Conservation (phyloP, 495 filamentous ascomycete genomes). For the Polyplosphaeria fusca region DNA sequence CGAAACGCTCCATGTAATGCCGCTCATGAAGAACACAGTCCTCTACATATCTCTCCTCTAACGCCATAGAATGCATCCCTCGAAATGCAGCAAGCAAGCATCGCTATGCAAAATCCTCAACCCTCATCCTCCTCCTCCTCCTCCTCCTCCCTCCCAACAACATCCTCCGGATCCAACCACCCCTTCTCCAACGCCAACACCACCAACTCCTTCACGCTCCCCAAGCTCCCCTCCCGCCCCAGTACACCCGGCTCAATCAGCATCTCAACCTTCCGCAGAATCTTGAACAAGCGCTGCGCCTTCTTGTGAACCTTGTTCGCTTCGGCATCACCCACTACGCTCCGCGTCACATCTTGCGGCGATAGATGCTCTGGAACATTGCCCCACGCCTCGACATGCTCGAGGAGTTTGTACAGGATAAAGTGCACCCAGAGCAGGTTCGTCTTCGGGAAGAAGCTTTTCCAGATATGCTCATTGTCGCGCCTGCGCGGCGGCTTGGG, state of each 20-base stretch:
- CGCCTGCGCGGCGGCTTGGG: not conserved
- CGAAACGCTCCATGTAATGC: too few relatives aligned
- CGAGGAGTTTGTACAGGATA: slow-evolving; percentile 35
- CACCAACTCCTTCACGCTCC: slow-evolving; percentile 36
- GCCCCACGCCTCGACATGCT: slow-evolving; percentile 9
- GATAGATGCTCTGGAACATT: not conserved
- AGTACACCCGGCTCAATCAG: slow-evolving; percentile 34
- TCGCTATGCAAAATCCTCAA: not conserved
- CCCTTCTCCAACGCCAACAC: slow-evolving; percentile 36
- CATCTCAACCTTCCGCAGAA: slow-evolving; percentile 25
- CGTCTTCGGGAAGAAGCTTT: slow-evolving; percentile 38
- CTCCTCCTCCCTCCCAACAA: slow-evolving; percentile 7
- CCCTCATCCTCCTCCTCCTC: not conserved
- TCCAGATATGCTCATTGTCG: slow-evolving; percentile 28
- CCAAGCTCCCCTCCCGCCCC: slow-evolving; percentile 13
- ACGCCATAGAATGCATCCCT: not conserved
- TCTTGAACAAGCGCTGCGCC: slow-evolving; percentile 31
- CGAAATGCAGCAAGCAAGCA: not conserved
- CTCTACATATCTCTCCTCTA: too few relatives aligned
- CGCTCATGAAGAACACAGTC: too few relatives aligned
- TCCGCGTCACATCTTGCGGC: not conserved
- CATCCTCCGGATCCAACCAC: slow-evolving; percentile 39
- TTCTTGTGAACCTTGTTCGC: slow-evolving; percentile 24
- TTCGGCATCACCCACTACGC: slow-evolving; percentile 3
- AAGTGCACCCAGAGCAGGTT: slow-evolving; percentile 46